Conservation (phyloP, 345 rosid genomes). For the Sisymbrium irio region DNA sequence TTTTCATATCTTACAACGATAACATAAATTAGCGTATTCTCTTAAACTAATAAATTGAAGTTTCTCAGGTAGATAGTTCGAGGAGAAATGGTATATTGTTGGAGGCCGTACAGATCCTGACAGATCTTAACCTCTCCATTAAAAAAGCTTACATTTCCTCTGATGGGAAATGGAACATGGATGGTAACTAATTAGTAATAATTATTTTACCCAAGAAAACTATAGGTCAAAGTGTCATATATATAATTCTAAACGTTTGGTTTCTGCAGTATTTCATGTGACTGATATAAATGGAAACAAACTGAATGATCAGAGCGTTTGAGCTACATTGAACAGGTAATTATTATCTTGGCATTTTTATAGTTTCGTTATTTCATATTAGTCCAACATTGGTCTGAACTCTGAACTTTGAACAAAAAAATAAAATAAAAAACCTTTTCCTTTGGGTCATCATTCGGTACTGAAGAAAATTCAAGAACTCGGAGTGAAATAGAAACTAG, state of each 20-base stretch:
- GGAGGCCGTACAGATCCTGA: neutral
- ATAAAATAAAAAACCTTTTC: no score
- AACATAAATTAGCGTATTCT: no score
- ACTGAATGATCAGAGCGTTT: conserved; percentile 74
- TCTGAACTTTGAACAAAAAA: no score
- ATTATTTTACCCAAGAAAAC: no score
- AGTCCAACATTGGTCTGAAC: no score
- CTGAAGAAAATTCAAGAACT: neutral
- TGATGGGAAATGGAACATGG: neutral
- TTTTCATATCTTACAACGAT: neutral
- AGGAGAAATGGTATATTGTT: neutral
- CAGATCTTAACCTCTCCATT: neutral
- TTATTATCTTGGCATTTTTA: neutral
- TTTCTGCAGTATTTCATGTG: conserved; percentile 82
- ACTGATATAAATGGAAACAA: conserved; percentile 88
- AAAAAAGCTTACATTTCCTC: neutral
- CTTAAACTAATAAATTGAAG: no score
- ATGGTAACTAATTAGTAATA: neutral
- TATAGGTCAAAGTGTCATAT: no score
- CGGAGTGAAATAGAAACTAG: neutral
- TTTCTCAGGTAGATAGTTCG: neutral
- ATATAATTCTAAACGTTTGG: no score
- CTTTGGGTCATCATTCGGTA: no score
- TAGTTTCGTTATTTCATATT: neutral
- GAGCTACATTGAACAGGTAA: conserved; percentile 81